Conservation (phyloP, 257 asterid genomes). For the Ocimum tenuiflorum region DNA sequence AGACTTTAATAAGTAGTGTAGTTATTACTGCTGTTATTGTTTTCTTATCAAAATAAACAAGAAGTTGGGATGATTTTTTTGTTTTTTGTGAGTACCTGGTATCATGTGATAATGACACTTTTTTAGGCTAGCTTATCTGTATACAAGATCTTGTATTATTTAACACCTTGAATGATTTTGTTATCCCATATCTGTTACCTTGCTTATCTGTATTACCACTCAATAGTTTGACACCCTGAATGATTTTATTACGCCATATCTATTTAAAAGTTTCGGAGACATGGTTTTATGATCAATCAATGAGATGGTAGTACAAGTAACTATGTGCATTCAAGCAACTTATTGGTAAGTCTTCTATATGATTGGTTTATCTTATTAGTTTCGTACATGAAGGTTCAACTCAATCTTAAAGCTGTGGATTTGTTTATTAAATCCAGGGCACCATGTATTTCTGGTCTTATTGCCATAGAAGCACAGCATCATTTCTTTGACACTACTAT, state of each 20-base stretch:
- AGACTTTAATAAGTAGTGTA: not conserved
- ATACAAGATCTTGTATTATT: not conserved
- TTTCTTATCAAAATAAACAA: not conserved
- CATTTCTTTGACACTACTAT: not conserved
- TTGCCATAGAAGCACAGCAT: not conserved
- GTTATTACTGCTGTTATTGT: not conserved
- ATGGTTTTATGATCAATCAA: not conserved
- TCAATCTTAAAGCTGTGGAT: not conserved
- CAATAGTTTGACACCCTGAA: not conserved
- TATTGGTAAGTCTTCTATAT: not conserved
- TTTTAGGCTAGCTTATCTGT: not conserved
- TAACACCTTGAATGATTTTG: not conserved
- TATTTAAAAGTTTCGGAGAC: not conserved
- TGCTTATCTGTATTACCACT: too few species aligned
- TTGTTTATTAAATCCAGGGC: not conserved
- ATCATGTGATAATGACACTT: not conserved
- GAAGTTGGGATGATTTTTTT: not conserved
- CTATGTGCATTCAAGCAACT: not conserved
- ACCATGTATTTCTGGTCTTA: not conserved
- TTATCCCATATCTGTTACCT: not conserved
- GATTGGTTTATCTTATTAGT: not conserved
- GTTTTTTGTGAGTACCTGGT: not conserved
- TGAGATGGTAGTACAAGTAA: not conserved
- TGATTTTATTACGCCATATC: not conserved
- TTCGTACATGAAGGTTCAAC: not conserved